Percentiles rank a stretch among this genome's conserved stretches.
Evolutionary conservation across 2,329 filamentous ascomycete species (phyloP).

Genomic region (Alternaria ventricosa): DNA sequence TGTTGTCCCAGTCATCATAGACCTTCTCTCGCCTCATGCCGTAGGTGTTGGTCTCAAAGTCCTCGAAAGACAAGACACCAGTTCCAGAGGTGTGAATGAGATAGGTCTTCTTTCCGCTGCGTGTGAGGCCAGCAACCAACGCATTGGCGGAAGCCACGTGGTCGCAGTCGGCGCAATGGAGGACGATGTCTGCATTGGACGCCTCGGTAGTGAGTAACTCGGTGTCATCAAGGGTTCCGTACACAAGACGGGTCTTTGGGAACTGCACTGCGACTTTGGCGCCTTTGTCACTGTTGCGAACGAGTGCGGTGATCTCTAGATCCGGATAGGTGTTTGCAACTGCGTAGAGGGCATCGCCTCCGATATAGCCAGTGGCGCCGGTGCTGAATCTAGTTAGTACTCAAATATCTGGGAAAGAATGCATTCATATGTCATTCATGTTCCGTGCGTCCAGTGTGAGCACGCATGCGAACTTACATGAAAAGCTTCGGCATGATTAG

Average conservation of each 20-base stretch:
- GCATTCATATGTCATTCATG: background rate
- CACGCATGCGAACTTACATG: conserved; percentile 19
- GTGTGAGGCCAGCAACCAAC: conserved; percentile 41
- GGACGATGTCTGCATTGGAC: conserved; percentile 37
- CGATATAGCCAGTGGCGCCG: conserved; percentile 44
- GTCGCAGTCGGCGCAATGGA: conserved; percentile 46
- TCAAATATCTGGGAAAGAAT: rapidly evolving
- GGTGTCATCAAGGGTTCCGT: conserved; percentile 51
- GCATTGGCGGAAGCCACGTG: conserved; percentile 34
- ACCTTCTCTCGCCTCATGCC: conserved; percentile 57
- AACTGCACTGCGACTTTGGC: conserved; percentile 55
- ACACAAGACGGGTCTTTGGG: conserved; percentile 58
- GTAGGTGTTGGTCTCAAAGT: conserved; percentile 53
- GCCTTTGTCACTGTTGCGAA: conserved; percentile 58
- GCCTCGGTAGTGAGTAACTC: conserved; percentile 38
- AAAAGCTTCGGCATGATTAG: conserved; percentile 37
- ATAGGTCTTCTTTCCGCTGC: conserved; percentile 55
- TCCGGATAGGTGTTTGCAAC: conserved; percentile 57
- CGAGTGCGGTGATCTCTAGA: conserved; percentile 57
- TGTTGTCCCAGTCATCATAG: conserved; percentile 66
- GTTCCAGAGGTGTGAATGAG: conserved; percentile 64
- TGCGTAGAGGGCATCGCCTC: conserved; percentile 38
- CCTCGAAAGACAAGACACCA: conserved; percentile 61
- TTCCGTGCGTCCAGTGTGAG: background rate
- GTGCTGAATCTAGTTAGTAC: conserved; percentile 24